These are phyloP conservation scores for Monosporozyma siamensis DNA, from an alignment of 805 yeast species.

Conservation along the genomic window DNA sequence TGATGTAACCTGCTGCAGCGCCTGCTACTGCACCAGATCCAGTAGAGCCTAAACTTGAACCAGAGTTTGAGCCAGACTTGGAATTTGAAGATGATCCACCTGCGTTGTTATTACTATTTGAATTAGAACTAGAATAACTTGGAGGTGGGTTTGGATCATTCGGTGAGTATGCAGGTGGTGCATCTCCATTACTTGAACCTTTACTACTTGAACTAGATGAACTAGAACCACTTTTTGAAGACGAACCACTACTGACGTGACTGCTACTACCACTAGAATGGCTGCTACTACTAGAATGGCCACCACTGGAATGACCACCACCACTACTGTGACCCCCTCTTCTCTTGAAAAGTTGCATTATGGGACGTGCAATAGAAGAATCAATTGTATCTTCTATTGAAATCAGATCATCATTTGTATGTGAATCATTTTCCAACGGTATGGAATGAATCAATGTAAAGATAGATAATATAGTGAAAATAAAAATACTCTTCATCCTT, in stretches of 20 bases:
- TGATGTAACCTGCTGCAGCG: constrained; percentile 5
- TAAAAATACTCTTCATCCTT: neutral
- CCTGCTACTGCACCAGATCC: constrained; percentile 4
- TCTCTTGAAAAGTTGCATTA: constrained; percentile 1
- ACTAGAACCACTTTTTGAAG: constrained; percentile 5
- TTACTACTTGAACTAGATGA: constrained; percentile 4
- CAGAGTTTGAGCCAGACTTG: constrained; percentile 1
- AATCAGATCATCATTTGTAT: too few species aligned
- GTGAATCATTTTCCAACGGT: neutral
- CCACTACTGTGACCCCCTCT: constrained; percentile 4
- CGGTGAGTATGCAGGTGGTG: constrained; percentile 6
- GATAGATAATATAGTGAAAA: neutral
- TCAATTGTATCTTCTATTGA: too few species aligned
- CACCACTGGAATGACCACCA: constrained; percentile 2
- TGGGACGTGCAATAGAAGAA: too few species aligned
- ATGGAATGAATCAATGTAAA: neutral
- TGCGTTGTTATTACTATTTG: neutral
- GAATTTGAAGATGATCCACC: constrained; percentile 4
- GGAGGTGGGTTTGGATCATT: constrained; percentile 7
- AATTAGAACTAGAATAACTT: constrained; percentile 3
- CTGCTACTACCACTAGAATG: neutral
- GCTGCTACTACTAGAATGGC: neutral
- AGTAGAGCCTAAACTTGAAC: constrained; percentile 1
- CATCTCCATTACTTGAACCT: constrained; percentile 1
- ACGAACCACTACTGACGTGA: constrained; percentile 1